Evolutionary conservation across 1,139 yeast genomes (phyloP).

Genomic region (Martiniozyma asiatica): DNA sequence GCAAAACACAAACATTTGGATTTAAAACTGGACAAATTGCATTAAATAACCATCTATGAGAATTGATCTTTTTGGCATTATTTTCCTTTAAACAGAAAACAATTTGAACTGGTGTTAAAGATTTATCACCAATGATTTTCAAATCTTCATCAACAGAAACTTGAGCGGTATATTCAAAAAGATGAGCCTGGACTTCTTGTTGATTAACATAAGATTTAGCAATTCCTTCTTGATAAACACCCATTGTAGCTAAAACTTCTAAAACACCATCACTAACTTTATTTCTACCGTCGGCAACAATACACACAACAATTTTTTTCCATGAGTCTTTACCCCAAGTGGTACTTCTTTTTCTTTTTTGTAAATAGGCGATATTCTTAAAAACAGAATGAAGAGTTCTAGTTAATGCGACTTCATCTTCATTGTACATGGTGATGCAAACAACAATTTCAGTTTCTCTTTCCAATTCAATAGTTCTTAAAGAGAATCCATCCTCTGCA

Average conservation of each 20-base stretch:
- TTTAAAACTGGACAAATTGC: slow-evolving; percentile 84
- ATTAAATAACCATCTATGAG: slow-evolving; percentile 91
- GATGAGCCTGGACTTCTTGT: slow-evolving; percentile 80
- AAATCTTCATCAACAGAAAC: slow-evolving; percentile 52
- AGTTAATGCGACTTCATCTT: slow-evolving; percentile 77
- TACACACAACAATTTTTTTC: slow-evolving; percentile 86
- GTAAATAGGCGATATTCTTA: slow-evolving; percentile 79
- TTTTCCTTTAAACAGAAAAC: slow-evolving; percentile 81
- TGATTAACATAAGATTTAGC: slow-evolving; percentile 90
- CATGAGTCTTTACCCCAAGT: slow-evolving; percentile 95
- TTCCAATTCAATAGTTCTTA: slow-evolving; percentile 67
- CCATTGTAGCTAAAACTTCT: slow-evolving; percentile 82
- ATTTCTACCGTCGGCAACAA: slow-evolving; percentile 88
- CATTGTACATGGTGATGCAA: slow-evolving; percentile 94
- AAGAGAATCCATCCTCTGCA: slow-evolving; percentile 65
- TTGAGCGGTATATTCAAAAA: slow-evolving; percentile 81
- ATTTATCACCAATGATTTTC: slow-evolving; percentile 58
- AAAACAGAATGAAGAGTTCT: slow-evolving; percentile 90
- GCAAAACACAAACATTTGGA: slow-evolving; percentile 73
- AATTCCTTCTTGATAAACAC: slow-evolving; percentile 92
- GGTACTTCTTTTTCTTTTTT: slow-evolving; percentile 66
- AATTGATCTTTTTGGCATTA: slow-evolving; percentile 82
- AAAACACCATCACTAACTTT: slow-evolving; percentile 73
- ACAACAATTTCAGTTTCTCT: slow-evolving; percentile 84
- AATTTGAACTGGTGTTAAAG: slow-evolving; percentile 85